These are phyloP conservation scores for Paramarasmius palmivorus DNA, from an alignment of 1,284 basidiomycete species.

Conservation along the genomic window DNA sequence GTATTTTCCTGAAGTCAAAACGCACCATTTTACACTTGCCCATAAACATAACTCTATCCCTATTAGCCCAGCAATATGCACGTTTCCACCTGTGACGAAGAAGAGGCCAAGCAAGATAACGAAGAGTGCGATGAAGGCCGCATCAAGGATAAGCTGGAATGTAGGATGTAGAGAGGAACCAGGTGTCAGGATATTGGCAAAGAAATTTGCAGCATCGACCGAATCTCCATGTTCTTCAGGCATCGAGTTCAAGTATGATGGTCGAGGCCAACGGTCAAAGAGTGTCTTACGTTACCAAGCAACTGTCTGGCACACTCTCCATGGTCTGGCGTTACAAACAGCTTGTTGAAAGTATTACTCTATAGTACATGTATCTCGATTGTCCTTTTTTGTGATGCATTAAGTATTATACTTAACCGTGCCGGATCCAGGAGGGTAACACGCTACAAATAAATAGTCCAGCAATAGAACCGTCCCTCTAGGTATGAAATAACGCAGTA, in stretches of 20 bases:
- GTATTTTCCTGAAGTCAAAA: constrained; percentile 11
- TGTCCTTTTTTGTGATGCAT: too few relatives aligned
- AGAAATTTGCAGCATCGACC: constrained; percentile 28
- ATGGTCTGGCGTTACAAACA: too few relatives aligned
- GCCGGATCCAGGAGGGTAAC: not conserved
- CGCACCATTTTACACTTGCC: constrained; percentile 78
- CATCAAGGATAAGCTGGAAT: constrained; percentile 66
- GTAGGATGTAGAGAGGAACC: constrained; percentile 73
- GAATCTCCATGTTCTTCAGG: not conserved
- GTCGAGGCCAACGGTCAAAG: not conserved
- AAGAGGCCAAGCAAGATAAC: constrained; percentile 57
- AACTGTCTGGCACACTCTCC: too few relatives aligned
- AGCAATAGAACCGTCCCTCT: not conserved
- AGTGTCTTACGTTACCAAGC: too few relatives aligned
- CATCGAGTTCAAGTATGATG: not conserved
- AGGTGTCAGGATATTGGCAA: constrained; percentile 61
- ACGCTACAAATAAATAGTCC: not conserved
- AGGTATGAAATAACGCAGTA: constrained; percentile 1
- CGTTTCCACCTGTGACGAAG: constrained; percentile 56
- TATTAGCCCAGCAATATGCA: constrained; percentile 65
- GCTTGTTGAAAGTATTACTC: too few relatives aligned
- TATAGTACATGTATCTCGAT: too few relatives aligned
- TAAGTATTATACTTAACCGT: too few relatives aligned
- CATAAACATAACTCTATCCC: constrained; percentile 65
- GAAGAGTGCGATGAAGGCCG: constrained; percentile 55